Conservation (phyloP, 257 asterid species). For the Thymus quinquecostatus region DNA sequence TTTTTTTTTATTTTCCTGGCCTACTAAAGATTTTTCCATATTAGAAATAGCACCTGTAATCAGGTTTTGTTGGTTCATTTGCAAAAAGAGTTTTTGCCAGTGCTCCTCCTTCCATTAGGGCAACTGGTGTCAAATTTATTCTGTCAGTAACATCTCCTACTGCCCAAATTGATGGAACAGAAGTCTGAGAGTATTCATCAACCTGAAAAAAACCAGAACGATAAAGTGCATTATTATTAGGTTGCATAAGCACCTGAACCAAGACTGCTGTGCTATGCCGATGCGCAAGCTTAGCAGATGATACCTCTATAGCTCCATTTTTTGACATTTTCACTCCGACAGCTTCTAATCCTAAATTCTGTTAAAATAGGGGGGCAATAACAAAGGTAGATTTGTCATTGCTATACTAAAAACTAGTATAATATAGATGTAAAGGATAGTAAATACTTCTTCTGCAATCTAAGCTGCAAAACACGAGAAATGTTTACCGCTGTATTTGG, state of each 20-base stretch:
- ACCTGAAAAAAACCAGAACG: conserved; percentile 52
- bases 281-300: not conserved
- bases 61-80: conserved; percentile 79
- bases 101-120: conserved; percentile 99
- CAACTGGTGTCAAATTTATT: conserved; percentile 97
- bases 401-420: conserved; percentile 20
- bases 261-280: not conserved
- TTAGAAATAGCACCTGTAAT: conserved; percentile 60
- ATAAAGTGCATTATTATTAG: conserved; percentile 13
- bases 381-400: conserved; percentile 7
- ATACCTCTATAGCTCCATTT: conserved; percentile 91
- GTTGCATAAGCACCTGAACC: conserved; percentile 19
- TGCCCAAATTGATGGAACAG: conserved; percentile 98
- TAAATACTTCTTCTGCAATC: conserved; percentile 5
- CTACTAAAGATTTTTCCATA: conserved; percentile 15
- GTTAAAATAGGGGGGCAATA: conserved; percentile 35
- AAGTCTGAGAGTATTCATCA: conserved; percentile 84
- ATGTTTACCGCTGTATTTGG: conserved; percentile 77
- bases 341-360: conserved; percentile 89
- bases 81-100: conserved; percentile 89
- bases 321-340: conserved; percentile 80
- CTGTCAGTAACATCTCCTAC: conserved; percentile 99
- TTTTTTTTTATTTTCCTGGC: not conserved
- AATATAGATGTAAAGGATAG: conserved; percentile 4
- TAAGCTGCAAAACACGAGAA: conserved; percentile 19